Percentiles rank a stretch among this genome's conserved stretches.
phyloP scores from a whole-genome alignment of 2,329 filamentous ascomycete species.

The Neofusicoccum cordaticola region DNA sequence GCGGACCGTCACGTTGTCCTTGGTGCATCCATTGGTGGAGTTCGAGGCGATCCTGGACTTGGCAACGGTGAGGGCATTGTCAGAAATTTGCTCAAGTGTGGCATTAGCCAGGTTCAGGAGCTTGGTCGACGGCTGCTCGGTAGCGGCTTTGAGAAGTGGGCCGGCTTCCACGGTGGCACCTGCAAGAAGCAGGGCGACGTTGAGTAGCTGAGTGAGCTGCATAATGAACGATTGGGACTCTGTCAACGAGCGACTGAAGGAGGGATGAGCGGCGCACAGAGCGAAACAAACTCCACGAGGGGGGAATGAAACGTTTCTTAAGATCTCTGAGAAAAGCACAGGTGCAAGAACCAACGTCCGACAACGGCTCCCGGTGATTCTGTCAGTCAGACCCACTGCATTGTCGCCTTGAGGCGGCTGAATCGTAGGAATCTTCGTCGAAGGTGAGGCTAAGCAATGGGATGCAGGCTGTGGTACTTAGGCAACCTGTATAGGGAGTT shows the following conservation, averaged over 20 bases:
- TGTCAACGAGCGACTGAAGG: not conserved
- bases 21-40: not conserved
- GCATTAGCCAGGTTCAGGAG: not conserved
- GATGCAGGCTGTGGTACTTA: not conserved
- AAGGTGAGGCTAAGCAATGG: not conserved
- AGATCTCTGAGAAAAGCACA: not conserved
- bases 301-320: not conserved
- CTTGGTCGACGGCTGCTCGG: not conserved
- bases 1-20: slow-evolving; percentile 1
- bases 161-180: not conserved
- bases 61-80: slow-evolving; percentile 5
- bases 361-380: not conserved
- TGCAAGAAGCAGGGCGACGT: not conserved
- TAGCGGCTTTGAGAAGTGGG: not conserved
- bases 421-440: not conserved
- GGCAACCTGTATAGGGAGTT: not conserved
- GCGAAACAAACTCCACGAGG: not conserved
- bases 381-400: not conserved
- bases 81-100: slow-evolving; percentile 4
- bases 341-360: not conserved
- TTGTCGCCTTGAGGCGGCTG: not conserved
- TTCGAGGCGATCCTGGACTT: not conserved
- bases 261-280: not conserved
- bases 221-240: not conserved
- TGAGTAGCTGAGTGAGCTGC: not conserved